Percentiles rank a stretch among this genome's conserved stretches.
These are phyloP conservation scores for Mycosphaerelloides madeirae DNA, from an alignment of 2,329 filamentous ascomycete species.

Conservation along the genomic window DNA sequence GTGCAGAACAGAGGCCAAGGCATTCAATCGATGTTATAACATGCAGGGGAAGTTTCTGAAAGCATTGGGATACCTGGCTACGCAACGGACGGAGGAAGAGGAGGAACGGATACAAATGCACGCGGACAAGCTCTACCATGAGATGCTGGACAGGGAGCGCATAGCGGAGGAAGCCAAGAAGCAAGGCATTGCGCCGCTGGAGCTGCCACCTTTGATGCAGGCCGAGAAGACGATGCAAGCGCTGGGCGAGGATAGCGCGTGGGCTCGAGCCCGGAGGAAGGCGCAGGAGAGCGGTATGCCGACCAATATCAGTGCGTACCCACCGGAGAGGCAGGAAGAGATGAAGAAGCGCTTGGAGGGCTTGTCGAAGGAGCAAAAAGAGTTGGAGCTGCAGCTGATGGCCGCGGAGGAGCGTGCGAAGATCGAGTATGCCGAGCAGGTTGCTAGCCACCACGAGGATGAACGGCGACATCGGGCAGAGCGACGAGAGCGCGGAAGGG, in stretches of 20 bases:
- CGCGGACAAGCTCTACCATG: constrained; percentile 82
- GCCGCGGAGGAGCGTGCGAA: constrained; percentile 59
- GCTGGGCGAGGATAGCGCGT: constrained; percentile 30
- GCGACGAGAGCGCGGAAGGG: constrained; percentile 52
- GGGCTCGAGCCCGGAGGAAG: constrained; percentile 23
- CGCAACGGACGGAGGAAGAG: constrained; percentile 59
- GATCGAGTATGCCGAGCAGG: constrained; percentile 53
- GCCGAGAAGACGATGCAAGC: constrained; percentile 24
- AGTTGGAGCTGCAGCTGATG: constrained; percentile 60
- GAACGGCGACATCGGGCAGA: constrained; percentile 52
- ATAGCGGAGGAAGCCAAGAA: constrained; percentile 65
- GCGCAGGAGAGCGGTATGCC: constrained; percentile 33
- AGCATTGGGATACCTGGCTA: constrained; percentile 77
- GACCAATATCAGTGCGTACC: constrained; percentile 49
- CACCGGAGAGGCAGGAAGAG: constrained; percentile 53
- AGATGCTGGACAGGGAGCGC: constrained; percentile 77
- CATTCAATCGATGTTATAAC: constrained; percentile 80
- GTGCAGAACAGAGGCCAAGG: constrained; percentile 71
- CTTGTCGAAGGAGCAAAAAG: constrained; percentile 35
- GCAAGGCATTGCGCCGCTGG: constrained; percentile 50
- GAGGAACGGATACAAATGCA: constrained; percentile 93
- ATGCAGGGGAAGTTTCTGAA: constrained; percentile 90
- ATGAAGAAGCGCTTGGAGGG: constrained; percentile 43
- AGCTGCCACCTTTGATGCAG: constrained; percentile 54
- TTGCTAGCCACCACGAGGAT: constrained; percentile 54